Percentiles rank a stretch among this genome's conserved stretches.
phyloP scores from a whole-genome alignment of 352 stramenopile species.

The Pythium aquatile region DNA sequence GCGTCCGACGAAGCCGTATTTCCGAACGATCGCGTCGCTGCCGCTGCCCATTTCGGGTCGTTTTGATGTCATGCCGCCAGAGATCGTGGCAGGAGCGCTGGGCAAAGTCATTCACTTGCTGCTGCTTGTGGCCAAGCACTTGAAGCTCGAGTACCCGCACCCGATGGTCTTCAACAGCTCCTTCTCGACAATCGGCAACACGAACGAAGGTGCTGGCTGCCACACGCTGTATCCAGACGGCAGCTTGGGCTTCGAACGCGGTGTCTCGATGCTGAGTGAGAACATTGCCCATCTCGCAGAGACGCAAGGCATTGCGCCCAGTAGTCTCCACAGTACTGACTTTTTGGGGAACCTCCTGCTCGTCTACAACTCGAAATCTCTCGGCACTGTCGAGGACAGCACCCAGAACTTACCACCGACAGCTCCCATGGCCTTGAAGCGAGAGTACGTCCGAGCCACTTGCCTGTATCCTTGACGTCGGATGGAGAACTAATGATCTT shows the following conservation, averaged over 20 bases:
- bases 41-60: slow-evolving; percentile 70
- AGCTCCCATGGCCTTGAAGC: neutral
- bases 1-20: slow-evolving; percentile 30
- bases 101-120: slow-evolving; percentile 80
- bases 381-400: slow-evolving; percentile 31
- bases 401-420: neutral
- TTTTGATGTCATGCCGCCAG: slow-evolving; percentile 67
- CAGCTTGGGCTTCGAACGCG: slow-evolving; percentile 71
- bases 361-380: slow-evolving; percentile 42
- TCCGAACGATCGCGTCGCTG: slow-evolving; percentile 63
- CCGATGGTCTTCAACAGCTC: slow-evolving; percentile 88
- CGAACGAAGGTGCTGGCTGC: slow-evolving; percentile 68
- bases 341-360: slow-evolving; percentile 66
- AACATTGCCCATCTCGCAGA: slow-evolving; percentile 64
- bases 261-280: slow-evolving; percentile 72
- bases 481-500: neutral
- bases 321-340: slow-evolving; percentile 48
- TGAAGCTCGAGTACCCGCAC: slow-evolving; percentile 69
- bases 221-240: slow-evolving; percentile 85
- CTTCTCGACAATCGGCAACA: slow-evolving; percentile 84
- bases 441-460: neutral
- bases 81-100: slow-evolving; percentile 68
- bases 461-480: neutral
- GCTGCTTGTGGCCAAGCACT: slow-evolving; percentile 62
- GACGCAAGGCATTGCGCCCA: slow-evolving; percentile 43